A percentile compares a stretch with the other conserved stretches of the same genome.
Evolutionary conservation across 495 filamentous ascomycete genomes (phyloP).

Genomic region (Clavariopsis aquatica): DNA sequence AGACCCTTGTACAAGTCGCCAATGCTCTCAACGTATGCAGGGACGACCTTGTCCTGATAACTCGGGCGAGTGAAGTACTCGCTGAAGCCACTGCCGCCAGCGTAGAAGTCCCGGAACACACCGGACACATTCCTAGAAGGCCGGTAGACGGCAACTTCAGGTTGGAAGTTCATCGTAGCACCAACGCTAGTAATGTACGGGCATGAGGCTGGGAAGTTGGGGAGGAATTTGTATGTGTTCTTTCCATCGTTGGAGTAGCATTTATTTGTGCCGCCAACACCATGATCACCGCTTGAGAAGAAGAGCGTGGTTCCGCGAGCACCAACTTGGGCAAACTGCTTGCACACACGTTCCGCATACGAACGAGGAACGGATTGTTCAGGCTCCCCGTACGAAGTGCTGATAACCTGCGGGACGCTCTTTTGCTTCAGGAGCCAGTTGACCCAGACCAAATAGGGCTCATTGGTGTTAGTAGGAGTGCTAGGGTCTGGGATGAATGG

Average conservation of each 20-base stretch:
- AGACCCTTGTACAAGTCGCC: conserved; percentile 40
- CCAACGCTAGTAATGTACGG: conserved; percentile 46
- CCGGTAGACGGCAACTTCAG: conserved; percentile 43
- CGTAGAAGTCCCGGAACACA: conserved; percentile 29
- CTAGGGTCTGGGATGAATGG: conserved; percentile 43
- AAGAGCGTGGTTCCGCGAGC: conserved; percentile 44
- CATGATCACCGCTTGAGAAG: conserved; percentile 44
- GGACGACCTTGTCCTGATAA: conserved; percentile 43
- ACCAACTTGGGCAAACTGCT: conserved; percentile 43
- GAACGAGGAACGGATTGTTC: conserved; percentile 44
- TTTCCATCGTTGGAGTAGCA: conserved; percentile 44
- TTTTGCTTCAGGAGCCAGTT: conserved; percentile 41
- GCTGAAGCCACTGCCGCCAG: conserved; percentile 45
- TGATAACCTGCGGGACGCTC: conserved; percentile 43
- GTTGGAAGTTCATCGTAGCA: conserved; percentile 44
- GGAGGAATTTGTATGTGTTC: conserved; percentile 41
- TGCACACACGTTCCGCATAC: conserved; percentile 44
- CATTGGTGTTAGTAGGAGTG: conserved; percentile 46
- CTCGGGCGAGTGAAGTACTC: conserved; percentile 43
- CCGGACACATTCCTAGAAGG: conserved; percentile 16
- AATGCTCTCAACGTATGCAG: conserved; percentile 40
- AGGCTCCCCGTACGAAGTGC: conserved; percentile 48
- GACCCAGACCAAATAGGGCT: conserved; percentile 45
- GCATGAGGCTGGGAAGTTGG: conserved; percentile 44
- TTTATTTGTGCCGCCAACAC: conserved; percentile 39